phyloP scores from a whole-genome alignment of 2,329 filamentous ascomycete genomes.

The Beauveria brongniartii region DNA sequence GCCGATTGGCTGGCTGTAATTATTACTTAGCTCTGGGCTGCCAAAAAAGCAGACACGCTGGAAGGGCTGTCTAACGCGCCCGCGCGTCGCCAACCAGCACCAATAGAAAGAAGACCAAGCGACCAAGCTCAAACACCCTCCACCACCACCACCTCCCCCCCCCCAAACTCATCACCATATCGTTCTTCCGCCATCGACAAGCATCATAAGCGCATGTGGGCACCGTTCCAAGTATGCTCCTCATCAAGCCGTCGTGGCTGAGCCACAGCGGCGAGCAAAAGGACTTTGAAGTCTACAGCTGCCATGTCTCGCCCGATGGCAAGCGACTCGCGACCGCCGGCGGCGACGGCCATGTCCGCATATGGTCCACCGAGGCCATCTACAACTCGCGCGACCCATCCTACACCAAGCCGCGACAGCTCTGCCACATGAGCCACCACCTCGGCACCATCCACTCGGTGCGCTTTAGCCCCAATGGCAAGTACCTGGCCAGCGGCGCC shows the following conservation, averaged over 20 bases:
- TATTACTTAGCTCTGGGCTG: neutral
- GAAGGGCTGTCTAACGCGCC: conserved; percentile 9
- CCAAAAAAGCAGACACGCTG: conserved; percentile 7
- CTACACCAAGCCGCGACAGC: conserved; percentile 76
- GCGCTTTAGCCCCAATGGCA: conserved; percentile 89
- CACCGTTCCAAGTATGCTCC: conserved; percentile 50
- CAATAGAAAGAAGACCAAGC: neutral
- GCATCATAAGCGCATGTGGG: conserved; percentile 6
- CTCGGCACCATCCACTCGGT: conserved; percentile 96
- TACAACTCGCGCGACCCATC: conserved; percentile 66
- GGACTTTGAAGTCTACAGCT: conserved; percentile 97
- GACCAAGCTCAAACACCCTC: conserved; percentile 5
- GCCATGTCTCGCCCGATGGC: conserved; percentile 92
- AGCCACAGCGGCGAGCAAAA: conserved; percentile 96
- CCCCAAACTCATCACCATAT: neutral
- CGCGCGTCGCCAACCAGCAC: conserved; percentile 6
- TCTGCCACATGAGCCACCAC: conserved; percentile 97
- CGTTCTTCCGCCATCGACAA: conserved; percentile 1
- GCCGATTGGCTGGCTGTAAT: neutral
- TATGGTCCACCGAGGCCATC: conserved; percentile 96
- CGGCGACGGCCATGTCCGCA: conserved; percentile 93
- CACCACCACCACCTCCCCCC: neutral
- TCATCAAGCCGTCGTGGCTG: conserved; percentile 94
- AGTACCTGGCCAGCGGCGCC: conserved; percentile 91
- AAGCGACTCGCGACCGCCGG: conserved; percentile 86